These are phyloP conservation scores for Stephanodiscus minutulus DNA, from an alignment of 108 stramenopile genomes.

Conservation along the genomic window DNA sequence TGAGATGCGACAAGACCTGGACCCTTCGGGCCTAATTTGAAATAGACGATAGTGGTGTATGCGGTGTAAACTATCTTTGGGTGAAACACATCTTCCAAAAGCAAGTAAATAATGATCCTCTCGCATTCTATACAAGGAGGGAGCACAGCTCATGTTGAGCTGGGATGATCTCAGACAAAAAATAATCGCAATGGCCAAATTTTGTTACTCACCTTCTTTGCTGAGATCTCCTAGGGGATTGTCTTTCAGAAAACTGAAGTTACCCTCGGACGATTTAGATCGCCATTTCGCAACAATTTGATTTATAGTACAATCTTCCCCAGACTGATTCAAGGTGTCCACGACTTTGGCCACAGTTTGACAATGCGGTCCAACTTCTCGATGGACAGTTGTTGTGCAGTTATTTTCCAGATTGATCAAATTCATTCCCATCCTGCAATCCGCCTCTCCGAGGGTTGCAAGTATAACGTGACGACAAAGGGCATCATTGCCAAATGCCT, in stretches of 20 bases:
- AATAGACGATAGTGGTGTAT: conserved; percentile 48
- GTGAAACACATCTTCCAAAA: conserved; percentile 60
- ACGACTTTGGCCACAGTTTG: conserved; percentile 60
- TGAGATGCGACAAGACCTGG: conserved; percentile 25
- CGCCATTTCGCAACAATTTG: conserved; percentile 78
- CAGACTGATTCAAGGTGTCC: conserved; percentile 35
- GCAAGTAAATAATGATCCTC: conserved; percentile 25
- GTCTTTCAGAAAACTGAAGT: conserved; percentile 50
- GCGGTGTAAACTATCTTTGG: conserved; percentile 53
- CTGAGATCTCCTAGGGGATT: conserved; percentile 75
- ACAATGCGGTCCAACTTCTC: conserved; percentile 65
- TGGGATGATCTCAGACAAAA: not conserved
- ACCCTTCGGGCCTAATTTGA: conserved; percentile 28
- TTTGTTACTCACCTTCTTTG: conserved; percentile 66
- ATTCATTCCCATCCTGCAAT: conserved; percentile 24
- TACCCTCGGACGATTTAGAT: conserved; percentile 38
- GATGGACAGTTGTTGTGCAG: conserved; percentile 34
- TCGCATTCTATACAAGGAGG: conserved; percentile 26
- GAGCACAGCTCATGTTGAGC: not conserved
- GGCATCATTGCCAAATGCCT: conserved; percentile 66
- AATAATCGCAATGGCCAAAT: conserved; percentile 49
- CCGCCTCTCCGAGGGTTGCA: conserved; percentile 71
- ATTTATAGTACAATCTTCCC: conserved; percentile 59
- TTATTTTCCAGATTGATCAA: conserved; percentile 25
- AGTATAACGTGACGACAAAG: conserved; percentile 70